Evolutionary conservation across 495 filamentous ascomycete species (phyloP).

Genomic region (Tuber indicum): DNA sequence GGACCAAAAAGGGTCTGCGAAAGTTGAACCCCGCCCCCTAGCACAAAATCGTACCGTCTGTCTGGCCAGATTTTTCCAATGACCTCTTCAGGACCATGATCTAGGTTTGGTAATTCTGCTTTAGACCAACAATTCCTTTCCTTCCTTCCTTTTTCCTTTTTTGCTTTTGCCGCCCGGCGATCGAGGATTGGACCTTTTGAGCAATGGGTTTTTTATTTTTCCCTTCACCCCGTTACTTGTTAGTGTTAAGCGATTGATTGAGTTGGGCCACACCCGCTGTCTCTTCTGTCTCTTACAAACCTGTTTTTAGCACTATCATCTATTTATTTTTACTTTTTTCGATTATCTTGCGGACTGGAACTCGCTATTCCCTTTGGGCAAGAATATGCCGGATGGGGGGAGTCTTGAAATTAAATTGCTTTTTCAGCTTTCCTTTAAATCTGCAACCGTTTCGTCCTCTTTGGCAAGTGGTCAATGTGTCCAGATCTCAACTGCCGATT

Average conservation of each 20-base stretch:
- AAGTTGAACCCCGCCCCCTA: not conserved
- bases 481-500: constrained; percentile 38
- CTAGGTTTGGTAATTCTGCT: not conserved
- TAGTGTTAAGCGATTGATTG: constrained; percentile 17
- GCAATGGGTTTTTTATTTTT: constrained; percentile 12
- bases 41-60: not conserved
- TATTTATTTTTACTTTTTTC: constrained; percentile 20
- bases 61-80: not conserved
- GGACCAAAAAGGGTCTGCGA: not conserved
- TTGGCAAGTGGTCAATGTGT: constrained; percentile 33
- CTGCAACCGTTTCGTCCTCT: constrained; percentile 33
- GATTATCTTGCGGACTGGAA: constrained; percentile 3
- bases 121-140: not conserved
- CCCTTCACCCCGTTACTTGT: constrained; percentile 26
- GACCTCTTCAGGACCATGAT: not conserved
- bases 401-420: constrained; percentile 17
- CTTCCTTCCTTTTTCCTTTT: not conserved
- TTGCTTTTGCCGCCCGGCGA: not conserved
- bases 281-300: constrained; percentile 24
- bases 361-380: not conserved
- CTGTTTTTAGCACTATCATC: constrained; percentile 7
- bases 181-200: not conserved
- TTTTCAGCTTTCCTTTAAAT: constrained; percentile 28
- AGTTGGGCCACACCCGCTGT: constrained; percentile 18
- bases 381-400: not conserved